Base-by-base conservation (phyloP, 2,329 filamentous ascomycete species). In the Ascocoryne sarcoides region DNA sequence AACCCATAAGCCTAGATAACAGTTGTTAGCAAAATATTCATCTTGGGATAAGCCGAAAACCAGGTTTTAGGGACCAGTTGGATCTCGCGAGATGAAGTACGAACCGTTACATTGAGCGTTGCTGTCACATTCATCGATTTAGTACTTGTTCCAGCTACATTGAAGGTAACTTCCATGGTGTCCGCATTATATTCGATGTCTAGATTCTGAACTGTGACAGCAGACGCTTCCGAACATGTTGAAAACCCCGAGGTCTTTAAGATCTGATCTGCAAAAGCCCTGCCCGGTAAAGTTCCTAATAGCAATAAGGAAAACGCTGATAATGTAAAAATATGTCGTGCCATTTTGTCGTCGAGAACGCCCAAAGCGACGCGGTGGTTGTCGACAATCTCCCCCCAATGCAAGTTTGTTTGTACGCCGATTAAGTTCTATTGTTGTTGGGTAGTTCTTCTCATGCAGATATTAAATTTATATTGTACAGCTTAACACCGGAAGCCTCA, bases 221-320 rank as follows among this genome's bases (percentile, higher is more conserved):
- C 64, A 44, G 68, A 56, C 52, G 74, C 65, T 53, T 72, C 53
- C 20, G 70, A 62, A 64, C 92, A 96, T 49, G 79, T 79, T 55
- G 70, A 76, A 66, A 92, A 94, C 44, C 88, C 85, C 47, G 74
- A 75, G 17, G 89, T 95, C 58, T 81, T 75, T 43, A 98, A 75
- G 43, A 93, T 69, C 52, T 90, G 79, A 46, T 66, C 71, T 41
- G 76, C 84, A 44, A 83, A 59, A 39, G 73, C 81, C 43, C 51
- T 54, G 42, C 43, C 53, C 43, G 56, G 47, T 42, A 60, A 50
- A 36, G 44, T 43, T 40, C 46, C 51, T 17, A 57, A 43, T 37
- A 57, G 43, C 34, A 55, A 40, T 37, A 59, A 53, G 47, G 52
- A 55, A 51, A 57, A 10, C 10, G 50, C 39, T 16, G 47, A 53